phyloP scores from a whole-genome alignment of 2,329 filamentous ascomycete species.

The Monosporascus sp. region DNA sequence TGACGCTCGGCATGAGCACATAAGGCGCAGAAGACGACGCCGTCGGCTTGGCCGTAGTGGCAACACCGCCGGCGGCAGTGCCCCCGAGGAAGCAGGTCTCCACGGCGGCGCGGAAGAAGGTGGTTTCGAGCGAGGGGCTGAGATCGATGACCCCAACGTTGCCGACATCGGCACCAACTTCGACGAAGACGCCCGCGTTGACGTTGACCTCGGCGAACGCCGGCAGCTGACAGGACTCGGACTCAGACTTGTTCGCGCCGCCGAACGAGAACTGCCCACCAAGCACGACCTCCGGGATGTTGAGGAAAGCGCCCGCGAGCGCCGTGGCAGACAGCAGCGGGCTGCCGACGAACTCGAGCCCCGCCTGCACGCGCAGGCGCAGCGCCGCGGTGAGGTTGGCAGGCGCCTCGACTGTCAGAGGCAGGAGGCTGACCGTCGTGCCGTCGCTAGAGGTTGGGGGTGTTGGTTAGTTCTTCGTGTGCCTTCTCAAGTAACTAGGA shows the following conservation, averaged over 20 bases:
- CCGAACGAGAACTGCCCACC: conserved; percentile 6
- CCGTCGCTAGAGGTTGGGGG: conserved; percentile 12
- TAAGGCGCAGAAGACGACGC: too few species aligned
- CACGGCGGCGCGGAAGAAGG: conserved; percentile 17
- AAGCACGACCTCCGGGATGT: conserved; percentile 19
- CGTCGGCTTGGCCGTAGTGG: neutral
- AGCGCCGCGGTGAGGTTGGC: conserved; percentile 18
- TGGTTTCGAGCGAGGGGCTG: conserved; percentile 21
- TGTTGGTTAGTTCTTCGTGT: conserved; percentile 2
- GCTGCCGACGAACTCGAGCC: conserved; percentile 15
- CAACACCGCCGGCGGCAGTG: neutral
- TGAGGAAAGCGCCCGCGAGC: conserved; percentile 20
- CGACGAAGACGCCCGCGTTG: conserved; percentile 24
- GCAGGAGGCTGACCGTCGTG: conserved; percentile 15
- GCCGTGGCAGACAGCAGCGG: conserved; percentile 16
- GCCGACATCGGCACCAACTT: conserved; percentile 20
- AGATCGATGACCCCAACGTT: conserved; percentile 14
- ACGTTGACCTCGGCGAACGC: conserved; percentile 22
- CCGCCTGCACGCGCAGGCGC: conserved; percentile 19
- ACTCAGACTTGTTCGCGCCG: conserved; percentile 8
- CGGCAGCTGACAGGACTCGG: conserved; percentile 7
- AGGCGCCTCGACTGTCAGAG: conserved; percentile 13
- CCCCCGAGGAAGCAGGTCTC: conserved; percentile 16
- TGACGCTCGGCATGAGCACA: neutral
- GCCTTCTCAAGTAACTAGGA: too few species aligned